phyloP scores from a whole-genome alignment of 208 protist species.

The Crithidia thermophila region DNA sequence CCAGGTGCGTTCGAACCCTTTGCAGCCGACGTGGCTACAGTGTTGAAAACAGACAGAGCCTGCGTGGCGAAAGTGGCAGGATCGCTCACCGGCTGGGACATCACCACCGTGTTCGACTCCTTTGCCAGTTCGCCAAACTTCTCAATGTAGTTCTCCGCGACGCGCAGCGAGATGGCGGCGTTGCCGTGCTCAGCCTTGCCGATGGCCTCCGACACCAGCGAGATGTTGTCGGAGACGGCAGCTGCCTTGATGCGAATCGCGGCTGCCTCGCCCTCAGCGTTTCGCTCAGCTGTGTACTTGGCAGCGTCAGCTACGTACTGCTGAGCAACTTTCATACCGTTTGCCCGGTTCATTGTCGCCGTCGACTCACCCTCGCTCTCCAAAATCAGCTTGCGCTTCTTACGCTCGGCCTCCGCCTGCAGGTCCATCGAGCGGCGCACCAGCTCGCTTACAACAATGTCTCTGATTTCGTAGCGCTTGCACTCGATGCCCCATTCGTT shows the following conservation, averaged over 20 bases:
- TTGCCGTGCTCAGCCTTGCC: constrained; percentile 41
- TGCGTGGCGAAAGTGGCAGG: constrained; percentile 91
- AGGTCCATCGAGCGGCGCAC: constrained; percentile 97
- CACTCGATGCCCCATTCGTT: constrained; percentile 96
- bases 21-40: constrained; percentile 43
- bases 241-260: constrained; percentile 62
- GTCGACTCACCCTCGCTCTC: constrained; percentile 93
- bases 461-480: constrained; percentile 96
- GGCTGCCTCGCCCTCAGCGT: constrained; percentile 26
- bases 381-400: constrained; percentile 95
- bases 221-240: constrained; percentile 74
- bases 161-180: constrained; percentile 82
- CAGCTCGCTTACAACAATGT: constrained; percentile 94
- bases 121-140: constrained; percentile 93
- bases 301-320: constrained; percentile 90
- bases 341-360: constrained; percentile 90
- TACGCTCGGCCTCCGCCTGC: constrained; percentile 95
- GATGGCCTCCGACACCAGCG: constrained; percentile 52
- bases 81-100: constrained; percentile 93
- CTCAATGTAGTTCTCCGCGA: constrained; percentile 94
- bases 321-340: constrained; percentile 85
- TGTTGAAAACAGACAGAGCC: constrained; percentile 88
- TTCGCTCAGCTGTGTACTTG: constrained; percentile 66
- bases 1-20: constrained; percentile 24
- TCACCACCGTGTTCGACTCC: constrained; percentile 94